These are phyloP conservation scores for Pezicula radicicola DNA, from an alignment of 2,329 filamentous ascomycete genomes.

Conservation along the genomic window DNA sequence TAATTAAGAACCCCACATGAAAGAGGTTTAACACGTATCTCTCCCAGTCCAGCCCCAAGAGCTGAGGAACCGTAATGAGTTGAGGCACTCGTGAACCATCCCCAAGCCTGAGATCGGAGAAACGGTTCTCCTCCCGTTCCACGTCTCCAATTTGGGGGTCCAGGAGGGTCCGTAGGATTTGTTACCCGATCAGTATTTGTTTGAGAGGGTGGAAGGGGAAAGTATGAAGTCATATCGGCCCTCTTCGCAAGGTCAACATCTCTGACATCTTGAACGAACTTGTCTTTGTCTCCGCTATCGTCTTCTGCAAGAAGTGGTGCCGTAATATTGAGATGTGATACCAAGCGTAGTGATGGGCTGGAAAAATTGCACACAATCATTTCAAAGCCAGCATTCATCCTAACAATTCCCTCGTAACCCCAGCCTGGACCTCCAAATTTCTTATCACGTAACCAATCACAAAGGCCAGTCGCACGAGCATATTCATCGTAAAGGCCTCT, in stretches of 20 bases:
- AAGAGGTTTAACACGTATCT: constrained; percentile 36
- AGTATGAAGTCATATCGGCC: constrained; percentile 23
- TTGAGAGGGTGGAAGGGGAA: constrained; percentile 33
- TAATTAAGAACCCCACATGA: constrained; percentile 42
- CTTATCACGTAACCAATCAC: constrained; percentile 38
- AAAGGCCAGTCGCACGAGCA: constrained; percentile 42
- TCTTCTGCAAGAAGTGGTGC: constrained; percentile 33
- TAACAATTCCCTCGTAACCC: constrained; percentile 47
- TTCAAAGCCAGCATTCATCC: constrained; percentile 51
- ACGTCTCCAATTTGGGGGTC: constrained; percentile 35
- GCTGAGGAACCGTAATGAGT: constrained; percentile 39
- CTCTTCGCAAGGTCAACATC: constrained; percentile 5
- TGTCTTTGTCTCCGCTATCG: constrained; percentile 4
- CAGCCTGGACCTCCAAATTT: constrained; percentile 41
- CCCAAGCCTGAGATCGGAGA: constrained; percentile 35
- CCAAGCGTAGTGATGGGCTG: constrained; percentile 38
- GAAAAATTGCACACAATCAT: constrained; percentile 50
- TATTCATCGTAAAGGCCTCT: constrained; percentile 43
- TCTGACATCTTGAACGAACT: constrained; percentile 2
- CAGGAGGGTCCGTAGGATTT: constrained; percentile 30
- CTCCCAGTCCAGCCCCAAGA: constrained; percentile 36
- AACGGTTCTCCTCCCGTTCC: constrained; percentile 35
- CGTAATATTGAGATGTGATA: constrained; percentile 43
- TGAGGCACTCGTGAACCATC: constrained; percentile 42
- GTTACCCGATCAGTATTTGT: constrained; percentile 32